A percentile compares a stretch with the other conserved stretches of the same genome.
Conservation (phyloP, 352 stramenopile species). For the Phytophthora parvispora region DNA sequence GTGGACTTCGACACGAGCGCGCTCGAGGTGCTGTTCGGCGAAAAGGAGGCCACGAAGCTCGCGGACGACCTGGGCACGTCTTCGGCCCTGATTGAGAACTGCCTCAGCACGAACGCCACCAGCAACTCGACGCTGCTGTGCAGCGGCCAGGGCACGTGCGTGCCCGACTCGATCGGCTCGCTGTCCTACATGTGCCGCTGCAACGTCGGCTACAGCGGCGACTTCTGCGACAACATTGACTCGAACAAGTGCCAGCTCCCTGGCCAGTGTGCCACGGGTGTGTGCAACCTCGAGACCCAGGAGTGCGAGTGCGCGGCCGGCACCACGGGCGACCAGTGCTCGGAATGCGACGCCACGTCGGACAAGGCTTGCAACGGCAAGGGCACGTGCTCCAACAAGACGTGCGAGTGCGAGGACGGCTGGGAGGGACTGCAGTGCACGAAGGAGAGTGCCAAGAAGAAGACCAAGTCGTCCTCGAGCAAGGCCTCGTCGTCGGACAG, state of each 20-base stretch:
- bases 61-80: slow-evolving; percentile 61
- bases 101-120: slow-evolving; percentile 60
- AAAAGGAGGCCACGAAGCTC: slow-evolving; percentile 63
- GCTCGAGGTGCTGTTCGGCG: slow-evolving; percentile 66
- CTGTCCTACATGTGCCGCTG: slow-evolving; percentile 75
- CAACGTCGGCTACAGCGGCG: slow-evolving; percentile 79
- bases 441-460: slow-evolving; percentile 62
- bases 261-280: slow-evolving; percentile 72
- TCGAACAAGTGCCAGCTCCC: slow-evolving; percentile 84
- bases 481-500: slow-evolving; percentile 23
- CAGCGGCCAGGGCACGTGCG: slow-evolving; percentile 72
- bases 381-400: slow-evolving; percentile 61
- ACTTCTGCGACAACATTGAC: slow-evolving; percentile 64
- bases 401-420: slow-evolving; percentile 66
- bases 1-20: slow-evolving; percentile 69
- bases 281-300: slow-evolving; percentile 78
- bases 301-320: slow-evolving; percentile 69
- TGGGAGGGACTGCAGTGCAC: slow-evolving; percentile 79
- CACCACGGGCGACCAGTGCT: slow-evolving; percentile 79
- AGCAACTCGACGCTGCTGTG: slow-evolving; percentile 66
- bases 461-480: slow-evolving; percentile 29
- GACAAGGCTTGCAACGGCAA: slow-evolving; percentile 70
- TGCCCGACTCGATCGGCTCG: slow-evolving; percentile 44
- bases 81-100: slow-evolving; percentile 50
- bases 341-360: slow-evolving; percentile 70